Base-by-base conservation (phyloP, 768 basidiomycete genomes). In the Leucocoprinus birnbaumii region DNA sequence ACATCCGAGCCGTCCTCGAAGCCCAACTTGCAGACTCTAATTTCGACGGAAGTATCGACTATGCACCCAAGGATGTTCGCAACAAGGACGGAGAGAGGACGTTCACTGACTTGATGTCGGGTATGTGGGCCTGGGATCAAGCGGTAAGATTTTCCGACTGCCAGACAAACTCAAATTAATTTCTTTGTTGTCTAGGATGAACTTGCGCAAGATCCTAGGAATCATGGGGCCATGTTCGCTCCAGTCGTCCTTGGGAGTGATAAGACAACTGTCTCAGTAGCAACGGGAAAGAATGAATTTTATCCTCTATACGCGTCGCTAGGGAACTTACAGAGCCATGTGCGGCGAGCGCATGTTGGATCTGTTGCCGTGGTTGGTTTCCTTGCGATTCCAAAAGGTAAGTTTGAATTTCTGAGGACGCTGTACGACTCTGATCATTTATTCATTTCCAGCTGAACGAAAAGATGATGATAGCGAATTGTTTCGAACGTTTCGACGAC, bases 21-120 rank as follows among this genome's bases (percentile, higher is more conserved):
- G 10, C 2, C 11, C 19, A 21, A 21, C 11, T 44, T 2, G 2
- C 19, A 24, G 22, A 44, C 22, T 21, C 10, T 2, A 24, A 44
- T 10, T 44, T 44, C 18, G 10, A 44, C 18, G 43, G 43, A 2
- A 10, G 22, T 10, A 21, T 44, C 19, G 18, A 44, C 43, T 44
- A 44, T 21, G 43, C 43, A 3, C 52, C 63, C 11, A 56, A 64
- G 21, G 35, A 58, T 40, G 61, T 38, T 11, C 8, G 55, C 25
- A 57, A 61, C 22, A 48, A 34, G 21, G 37, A 50, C 0, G 66
- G 66, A 0, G 56, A 70, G n/a, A 58, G 69, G 0, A 62, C 54
- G 1, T 74, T 61, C 56, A 54, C 42, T 27, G 63, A 79, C 53
- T 62, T 77, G 11, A 75, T 80, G 73, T 75, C 75, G 0, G 75